A percentile compares a stretch with the other conserved stretches of the same genome.
These are phyloP conservation scores for Populus pruinosa DNA, from an alignment of 345 rosid species.

Conservation along the genomic window DNA sequence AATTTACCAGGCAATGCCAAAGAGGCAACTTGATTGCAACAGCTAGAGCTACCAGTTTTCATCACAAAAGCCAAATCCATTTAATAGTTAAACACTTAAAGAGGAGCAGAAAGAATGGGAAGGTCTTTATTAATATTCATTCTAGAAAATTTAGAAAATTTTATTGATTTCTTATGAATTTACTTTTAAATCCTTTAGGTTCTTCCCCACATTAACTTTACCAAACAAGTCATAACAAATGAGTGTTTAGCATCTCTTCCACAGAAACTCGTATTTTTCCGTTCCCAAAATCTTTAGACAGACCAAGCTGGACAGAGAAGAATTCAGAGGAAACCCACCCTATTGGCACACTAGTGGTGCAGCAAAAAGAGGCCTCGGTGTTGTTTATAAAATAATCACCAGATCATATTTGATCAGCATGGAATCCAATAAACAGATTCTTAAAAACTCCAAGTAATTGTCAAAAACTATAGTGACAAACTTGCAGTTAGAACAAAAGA, in stretches of 20 bases:
- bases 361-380: not conserved
- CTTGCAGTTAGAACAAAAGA: not conserved
- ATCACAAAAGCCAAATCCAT: not conserved
- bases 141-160: not conserved
- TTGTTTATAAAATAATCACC: not conserved
- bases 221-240: not conserved
- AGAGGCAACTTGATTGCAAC: not conserved
- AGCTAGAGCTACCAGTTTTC: slow-evolving; percentile 1
- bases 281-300: not conserved
- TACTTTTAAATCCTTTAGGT: not conserved
- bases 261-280: not conserved
- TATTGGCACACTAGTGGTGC: not conserved
- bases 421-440: not conserved
- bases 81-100: not conserved
- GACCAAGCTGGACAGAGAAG: not conserved
- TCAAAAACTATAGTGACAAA: not conserved
- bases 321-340: not conserved
- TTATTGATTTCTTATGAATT: not conserved
- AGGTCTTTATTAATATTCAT: not conserved
- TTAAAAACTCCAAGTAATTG: not conserved
- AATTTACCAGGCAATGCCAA: not conserved
- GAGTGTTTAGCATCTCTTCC: too few relatives aligned
- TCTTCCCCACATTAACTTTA: not conserved
- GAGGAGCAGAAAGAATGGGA: not conserved
- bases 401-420: not conserved